phyloP scores from a whole-genome alignment of 2,329 filamentous ascomycete species.

The Fonsecaea nubica region DNA sequence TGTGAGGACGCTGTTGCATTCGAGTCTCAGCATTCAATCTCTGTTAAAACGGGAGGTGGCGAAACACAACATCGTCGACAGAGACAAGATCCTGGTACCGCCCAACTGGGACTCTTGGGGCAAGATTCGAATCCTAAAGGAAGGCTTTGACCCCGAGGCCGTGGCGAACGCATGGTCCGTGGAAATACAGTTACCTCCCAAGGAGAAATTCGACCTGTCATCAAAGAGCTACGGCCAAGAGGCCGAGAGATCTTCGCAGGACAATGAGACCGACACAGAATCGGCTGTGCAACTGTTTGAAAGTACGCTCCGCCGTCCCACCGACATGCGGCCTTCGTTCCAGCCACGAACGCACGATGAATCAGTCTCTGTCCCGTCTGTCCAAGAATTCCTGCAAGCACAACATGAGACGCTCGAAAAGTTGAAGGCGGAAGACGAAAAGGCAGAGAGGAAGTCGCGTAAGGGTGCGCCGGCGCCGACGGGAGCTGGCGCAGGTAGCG shows the following conservation, averaged over 20 bases:
- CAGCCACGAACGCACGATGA: constrained; percentile 58
- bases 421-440: constrained; percentile 62
- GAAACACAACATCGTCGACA: constrained; percentile 89
- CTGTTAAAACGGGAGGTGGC: constrained; percentile 78
- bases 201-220: constrained; percentile 41
- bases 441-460: constrained; percentile 43
- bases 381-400: constrained; percentile 76
- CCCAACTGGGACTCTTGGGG: constrained; percentile 99
- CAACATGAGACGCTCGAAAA: constrained; percentile 79
- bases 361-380: constrained; percentile 63
- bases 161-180: constrained; percentile 85
- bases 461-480: constrained; percentile 28
- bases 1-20: constrained; percentile 80
- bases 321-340: constrained; percentile 31
- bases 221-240: constrained; percentile 31
- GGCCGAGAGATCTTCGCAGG: constrained; percentile 42
- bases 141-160: constrained; percentile 89
- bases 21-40: constrained; percentile 83
- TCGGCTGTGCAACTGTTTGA: constrained; percentile 36
- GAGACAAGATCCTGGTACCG: constrained; percentile 91
- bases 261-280: constrained; percentile 31
- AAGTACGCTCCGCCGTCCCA: constrained; percentile 31
- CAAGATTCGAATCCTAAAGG: constrained; percentile 89
- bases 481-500: constrained; percentile 40
- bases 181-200: constrained; percentile 70